Evolutionary conservation across 495 filamentous ascomycete species (phyloP), one percentile per base, ranked within the genome.

Genomic region (Penicillium ucsense): DNA sequence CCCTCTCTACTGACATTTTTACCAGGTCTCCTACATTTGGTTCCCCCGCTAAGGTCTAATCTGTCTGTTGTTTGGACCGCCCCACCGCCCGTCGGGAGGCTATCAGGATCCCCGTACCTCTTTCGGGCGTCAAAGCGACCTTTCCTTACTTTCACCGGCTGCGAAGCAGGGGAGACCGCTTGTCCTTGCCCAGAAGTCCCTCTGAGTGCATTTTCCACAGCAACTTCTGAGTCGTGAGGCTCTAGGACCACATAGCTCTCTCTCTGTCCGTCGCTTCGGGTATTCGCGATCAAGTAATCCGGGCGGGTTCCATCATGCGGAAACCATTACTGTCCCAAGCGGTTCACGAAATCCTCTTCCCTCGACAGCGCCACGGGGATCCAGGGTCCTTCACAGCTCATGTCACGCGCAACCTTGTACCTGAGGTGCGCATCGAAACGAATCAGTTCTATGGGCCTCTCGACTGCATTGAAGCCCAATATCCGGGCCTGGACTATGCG

Each of bases 401-500:
- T 52, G 73, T 84, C 48, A 71, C 72, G 35, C 73, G 74, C 31
- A 76, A 88, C 57, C 78, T 95, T 28, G 81, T 95, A n/a, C 85
- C 83, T 8, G 89, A 95, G 75, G 88, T 95, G 42, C 85, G 88
- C 36, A 75, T 85, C 56, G 89, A 95, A 61, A 88, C 86, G 3
- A 79, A 81, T 43, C 79, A 79, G 31, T 95, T 90, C 70, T 94
- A 94, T 62, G 89, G 89, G 46, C 79, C 83, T 56, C 77, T 89
- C 27, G 85, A 91, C 62, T 88, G 79, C 41, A 78, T 85, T 41
- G 89, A 94, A 72, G 88, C 88, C 38, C 88, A 89, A 54, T 94
- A 95, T 53, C 89, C 89, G 0, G 89, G 89, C 30, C 75, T 95
- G 38, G 88, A 95, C 70, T 95, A 95, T 68, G 81, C 81, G 35